A percentile compares a stretch with the other conserved stretches of the same genome.
Conservation (phyloP, 305 asterid genomes). For the Plantago coronopus region DNA sequence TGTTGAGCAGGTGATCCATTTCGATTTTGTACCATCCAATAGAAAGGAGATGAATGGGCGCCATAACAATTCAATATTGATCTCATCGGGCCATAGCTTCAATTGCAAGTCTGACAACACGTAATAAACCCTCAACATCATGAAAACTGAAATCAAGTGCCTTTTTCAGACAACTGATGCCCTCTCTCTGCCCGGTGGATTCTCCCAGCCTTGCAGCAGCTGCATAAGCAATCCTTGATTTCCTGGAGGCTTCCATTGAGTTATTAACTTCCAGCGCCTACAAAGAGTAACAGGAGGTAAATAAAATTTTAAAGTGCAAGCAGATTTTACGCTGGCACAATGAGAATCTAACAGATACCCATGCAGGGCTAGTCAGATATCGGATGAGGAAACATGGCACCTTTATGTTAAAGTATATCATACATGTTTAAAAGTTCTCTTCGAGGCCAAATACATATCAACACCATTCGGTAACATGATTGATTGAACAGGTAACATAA, state of each 20-base stretch:
- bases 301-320: background rate
- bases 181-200: conserved; percentile 44
- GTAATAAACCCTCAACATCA: conserved; percentile 77
- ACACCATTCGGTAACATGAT: no score
- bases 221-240: conserved; percentile 64
- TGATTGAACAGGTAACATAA: no score
- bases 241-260: conserved; percentile 96
- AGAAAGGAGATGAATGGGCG: conserved; percentile 24
- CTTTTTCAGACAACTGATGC: conserved; percentile 51
- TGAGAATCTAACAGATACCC: conserved; percentile 3
- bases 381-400: background rate
- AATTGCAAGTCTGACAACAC: conserved; percentile 78
- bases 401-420: background rate
- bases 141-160: conserved; percentile 92
- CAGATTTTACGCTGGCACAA: background rate
- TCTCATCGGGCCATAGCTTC: conserved; percentile 59
- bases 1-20: conserved; percentile 18
- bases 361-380: background rate
- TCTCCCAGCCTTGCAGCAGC: conserved; percentile 60
- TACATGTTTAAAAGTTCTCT: background rate
- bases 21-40: conserved; percentile 7
- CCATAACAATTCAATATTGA: conserved; percentile 18
- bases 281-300: conserved; percentile 20
- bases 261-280: conserved; percentile 76
- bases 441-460: background rate